Conservation (phyloP, 225 moss, liverwort and hornwort genomes). For the Bryum argenteum region DNA sequence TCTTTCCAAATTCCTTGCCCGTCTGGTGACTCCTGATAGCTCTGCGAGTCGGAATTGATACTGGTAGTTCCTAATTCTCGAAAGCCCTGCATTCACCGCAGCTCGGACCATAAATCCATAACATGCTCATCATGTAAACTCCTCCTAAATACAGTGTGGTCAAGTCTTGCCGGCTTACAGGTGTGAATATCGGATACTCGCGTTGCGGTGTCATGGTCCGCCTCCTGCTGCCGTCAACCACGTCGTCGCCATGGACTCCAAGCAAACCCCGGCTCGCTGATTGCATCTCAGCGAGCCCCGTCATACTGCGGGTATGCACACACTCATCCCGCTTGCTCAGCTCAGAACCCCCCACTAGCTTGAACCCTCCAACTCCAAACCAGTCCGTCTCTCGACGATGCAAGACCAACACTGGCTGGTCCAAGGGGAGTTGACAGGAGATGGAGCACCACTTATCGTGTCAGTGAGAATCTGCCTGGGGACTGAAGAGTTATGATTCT, state of each 20-base stretch:
- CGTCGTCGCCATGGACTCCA: constrained; percentile 18
- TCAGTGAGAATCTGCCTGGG: no score
- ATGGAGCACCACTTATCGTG: no score
- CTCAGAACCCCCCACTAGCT: not conserved
- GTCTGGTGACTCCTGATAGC: constrained; percentile 26
- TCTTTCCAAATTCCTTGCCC: constrained; percentile 46
- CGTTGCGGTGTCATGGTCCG: constrained; percentile 29
- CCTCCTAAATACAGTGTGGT: no score
- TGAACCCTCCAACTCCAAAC: no score
- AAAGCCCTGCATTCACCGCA: constrained; percentile 27
- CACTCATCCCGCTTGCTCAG: not conserved
- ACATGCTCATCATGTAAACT: no score
- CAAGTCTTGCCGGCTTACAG: constrained; percentile 19
- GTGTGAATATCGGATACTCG: constrained; percentile 33
- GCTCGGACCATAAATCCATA: not conserved
- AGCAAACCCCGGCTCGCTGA: constrained; percentile 14
- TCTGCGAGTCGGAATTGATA: constrained; percentile 20
- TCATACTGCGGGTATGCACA: not conserved
- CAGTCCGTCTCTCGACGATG: no score
- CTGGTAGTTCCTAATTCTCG: constrained; percentile 4
- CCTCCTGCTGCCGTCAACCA: constrained; percentile 11
- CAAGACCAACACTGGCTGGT: no score
- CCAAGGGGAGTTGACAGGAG: no score
- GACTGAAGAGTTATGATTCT: no score
- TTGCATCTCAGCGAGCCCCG: constrained; percentile 13